Conservation (phyloP, 805 yeast genomes). For the Phaffomyces antillensis region DNA sequence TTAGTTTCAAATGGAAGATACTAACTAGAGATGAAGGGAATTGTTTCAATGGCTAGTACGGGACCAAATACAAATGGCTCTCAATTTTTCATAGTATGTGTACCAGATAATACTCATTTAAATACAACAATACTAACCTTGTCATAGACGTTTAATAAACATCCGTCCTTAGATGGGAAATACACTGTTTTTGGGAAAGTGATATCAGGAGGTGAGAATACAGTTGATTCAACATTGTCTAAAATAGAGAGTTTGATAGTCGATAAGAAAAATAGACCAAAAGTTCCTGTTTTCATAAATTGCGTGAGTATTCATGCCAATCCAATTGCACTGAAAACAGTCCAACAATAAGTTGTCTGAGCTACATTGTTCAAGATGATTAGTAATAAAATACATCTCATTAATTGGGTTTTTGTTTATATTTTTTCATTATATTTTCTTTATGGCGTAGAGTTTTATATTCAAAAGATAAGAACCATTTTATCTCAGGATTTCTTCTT, state of each 20-base stretch:
- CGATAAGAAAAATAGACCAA: slow-evolving; percentile 33
- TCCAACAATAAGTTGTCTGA: not conserved
- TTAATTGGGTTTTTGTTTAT: too few species aligned
- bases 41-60: slow-evolving; percentile 64
- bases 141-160: slow-evolving; percentile 62
- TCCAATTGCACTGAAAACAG: slow-evolving; percentile 29
- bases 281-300: slow-evolving; percentile 23
- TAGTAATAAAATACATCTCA: too few species aligned
- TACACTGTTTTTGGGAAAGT: slow-evolving; percentile 78
- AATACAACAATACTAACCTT: not conserved
- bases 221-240: slow-evolving; percentile 22
- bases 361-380: too few species aligned
- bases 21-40: slow-evolving; percentile 29
- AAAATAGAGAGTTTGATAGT: slow-evolving; percentile 21
- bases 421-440: too few species aligned
- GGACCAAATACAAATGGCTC: slow-evolving; percentile 64
- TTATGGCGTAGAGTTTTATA: too few species aligned
- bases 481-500: not conserved
- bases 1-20: too few species aligned
- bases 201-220: slow-evolving; percentile 39
- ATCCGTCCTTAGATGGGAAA: slow-evolving; percentile 68
- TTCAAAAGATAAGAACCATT: not conserved
- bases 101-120: not conserved
- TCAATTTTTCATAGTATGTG: slow-evolving; percentile 50
- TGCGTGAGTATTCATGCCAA: slow-evolving; percentile 35